Base-by-base conservation (phyloP, 2,329 filamentous ascomycete species). In the Talaromyces sp. region DNA sequence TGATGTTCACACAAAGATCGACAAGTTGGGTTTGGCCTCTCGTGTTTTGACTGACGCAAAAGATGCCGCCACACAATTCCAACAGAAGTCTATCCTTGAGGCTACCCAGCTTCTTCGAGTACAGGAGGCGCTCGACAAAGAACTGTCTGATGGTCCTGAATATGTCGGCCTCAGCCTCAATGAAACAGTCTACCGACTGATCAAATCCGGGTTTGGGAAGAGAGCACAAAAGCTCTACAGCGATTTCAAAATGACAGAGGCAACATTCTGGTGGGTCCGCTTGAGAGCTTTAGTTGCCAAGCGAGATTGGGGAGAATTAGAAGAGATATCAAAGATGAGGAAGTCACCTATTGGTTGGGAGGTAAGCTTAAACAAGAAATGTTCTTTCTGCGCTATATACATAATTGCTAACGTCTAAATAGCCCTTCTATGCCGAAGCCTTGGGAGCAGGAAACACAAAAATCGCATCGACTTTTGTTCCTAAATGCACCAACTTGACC, bases 301-400 rank as follows among this genome's bases (percentile, higher is more conserved):
- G 75, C 86, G 95, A 63, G 91, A 97, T 74, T 99, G 93, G 93
- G 88, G 87, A 61, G 94, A 97, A 75, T 85, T 99, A 65, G 93
- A 98, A 76, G 93, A 97, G 70, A 86, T 92, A 70, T 86, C 87
- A 41, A 85, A 84, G 73, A 87, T 78, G 45, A 86, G 91, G 73
- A 96, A 93, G 78, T 95, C 90, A 66, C 92, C 94, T 0, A 98
- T 99, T 74, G 94, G 94, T 11, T 99, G 95, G 95, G 92, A 96
- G 86, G 90, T 92, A 79, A 83, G 87, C 80, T 25, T 49, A 62
- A 65, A 60, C 43, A 60, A 52, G 64, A 19, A 45, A 33, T 11
- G 27, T 64, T 52, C 62, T 25, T 52, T 66, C 64, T 66, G 49
- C 41, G 22, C 25, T 67, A 33, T 47, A 69, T 62, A 63, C 69